Base-by-base conservation (phyloP, 2,329 filamentous ascomycete species). In the Colletotrichum somersetense region DNA sequence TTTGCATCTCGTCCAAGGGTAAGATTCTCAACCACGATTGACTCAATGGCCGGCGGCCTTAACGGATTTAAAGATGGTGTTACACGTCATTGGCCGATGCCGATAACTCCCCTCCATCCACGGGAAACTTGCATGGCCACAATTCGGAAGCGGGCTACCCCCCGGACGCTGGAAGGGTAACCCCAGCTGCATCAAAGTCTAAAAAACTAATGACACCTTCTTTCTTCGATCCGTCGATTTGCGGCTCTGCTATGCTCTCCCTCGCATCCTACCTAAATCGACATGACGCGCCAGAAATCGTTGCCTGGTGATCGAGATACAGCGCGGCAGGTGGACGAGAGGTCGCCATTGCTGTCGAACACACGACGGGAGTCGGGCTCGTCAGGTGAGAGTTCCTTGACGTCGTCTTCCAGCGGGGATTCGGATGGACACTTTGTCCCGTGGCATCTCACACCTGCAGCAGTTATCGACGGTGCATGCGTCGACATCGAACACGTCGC, bases 321-420 rank as follows among this genome's bases (percentile, higher is more conserved):
- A 42, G 38, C 38, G 18, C 38, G 40, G 8, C 40, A 6, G 33
- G 30, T 61, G 18, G 59, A 72, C 55, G 70, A 72, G 40, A 59
- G 59, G 23, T 72, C 70, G 23, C 66, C 66, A 20, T n/a, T 72
- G 30, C 50, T 72, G 35, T 50, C 66, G 18, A 62, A 30, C 5
- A 48, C 55, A 62, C 66, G 70, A 56, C 66, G 70, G 14, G 70
- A 61, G 23, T 61, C 61, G n/a, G 70, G 66, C 23, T 70, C 70
- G 18, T 73, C 65, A 68, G 70, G 70, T 61, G 70, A 69, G 59
- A 70, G 65, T 46, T 73, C 70, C 52, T 62, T 61, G 59, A 65
- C 65, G 35, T 70, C 57, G 11, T 69, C 69, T 57, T 73, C 69
- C 23, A 65, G 65, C 70, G 58, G 62, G 52, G 66, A 64, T 61